Base-by-base conservation (phyloP, 2,329 filamentous ascomycete species). In the Alternaria sp. region DNA sequence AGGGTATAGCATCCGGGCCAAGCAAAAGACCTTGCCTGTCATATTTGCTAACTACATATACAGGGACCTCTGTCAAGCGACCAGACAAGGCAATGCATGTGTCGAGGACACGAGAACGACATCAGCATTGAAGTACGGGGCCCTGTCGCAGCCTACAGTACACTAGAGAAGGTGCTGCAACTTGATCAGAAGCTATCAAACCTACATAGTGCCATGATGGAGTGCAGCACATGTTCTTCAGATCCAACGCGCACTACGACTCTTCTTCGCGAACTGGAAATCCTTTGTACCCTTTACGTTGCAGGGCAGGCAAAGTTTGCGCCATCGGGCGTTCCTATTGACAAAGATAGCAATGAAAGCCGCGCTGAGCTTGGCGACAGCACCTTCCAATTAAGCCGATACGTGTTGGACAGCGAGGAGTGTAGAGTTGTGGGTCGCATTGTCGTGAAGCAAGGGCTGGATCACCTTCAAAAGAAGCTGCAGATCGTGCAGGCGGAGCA, bases 1-100 rank as follows among this genome's bases (percentile, higher is more conserved):
- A 32, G n/a, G n/a, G 44, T 47, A 47, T 26, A 6, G 44, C 26
- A 11, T 32, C 11, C 8, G 18, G 26, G 16, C 16, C 3, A 8
- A n/a, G 36, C 7, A n/a, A 38, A 38, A 38, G 36, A 3, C 16
- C n/a, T 38, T 38, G 36, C 16, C 30, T 11, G 2, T 32, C 44
- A 32, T 20, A 0, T 30, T 32, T 32, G 8, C 44, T 47, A 1
- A 47, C 44, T 47, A 30, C n/a, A 47, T 32, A 18, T n/a, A 32
- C 1, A 32, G 26, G 44, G 44, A 11, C 44, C 44, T 47, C 12
- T 47, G 1, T 47, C 26, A 8, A 47, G 26, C 44, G 44, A 47
- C 44, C 44, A 47, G n/a, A 47, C 44, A 20, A 47, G 44, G 26
- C 44, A 47, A 30, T 47, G 44, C 11, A 47, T 47, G 44, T 47